Base-by-base conservation (phyloP, 345 rosid genomes). In the Melastoma malabathricum region DNA sequence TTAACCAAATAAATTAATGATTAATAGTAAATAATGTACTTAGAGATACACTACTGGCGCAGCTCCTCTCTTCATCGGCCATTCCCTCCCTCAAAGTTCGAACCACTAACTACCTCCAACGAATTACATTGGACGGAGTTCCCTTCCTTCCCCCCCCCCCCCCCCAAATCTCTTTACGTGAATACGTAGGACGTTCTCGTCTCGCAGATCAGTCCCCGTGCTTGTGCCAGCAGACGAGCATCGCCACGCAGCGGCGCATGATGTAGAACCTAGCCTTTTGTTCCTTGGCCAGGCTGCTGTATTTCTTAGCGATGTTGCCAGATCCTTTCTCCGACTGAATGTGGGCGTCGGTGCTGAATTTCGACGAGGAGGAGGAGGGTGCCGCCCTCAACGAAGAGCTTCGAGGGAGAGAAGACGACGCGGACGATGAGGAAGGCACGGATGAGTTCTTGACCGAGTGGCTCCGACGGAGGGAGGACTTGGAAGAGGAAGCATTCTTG, bases 221-320 rank as follows among this genome's bases (percentile, higher is more conserved):
- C 51, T 83, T 90, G 61, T 83, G 92, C 98, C 98, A 90, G 48
- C 96, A 86, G 66, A 84, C 96, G 61, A 90, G 98, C 98, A 90
- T 90, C 41, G 98, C 94, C 56, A 90, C 94, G 69, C 98, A 90
- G 56, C 96, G 74, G 64, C 94, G 80, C 92, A 90, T 90, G 72
- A 90, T 86, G 63, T 90, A 90, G 64, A 90, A 86, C 69, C 86
- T 81, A 6, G 98, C 86, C 73, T 90, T 90, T 61, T 86, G 94
- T 60, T 90, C 98, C 66, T 90, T 86, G 52, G 98, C 98, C 62
- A 90, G 59, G 81, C 74, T 82, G 64, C 85, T 84, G 47, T 84
- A 90, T 60, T 86, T 90, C 18, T 69, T 75, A 10, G 90, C 59
- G 59, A 82, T 75, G 34, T 85, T 78, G 41, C 41, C 12, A 8